Evolutionary conservation across 1,139 yeast genomes (phyloP).

Genomic region (Chernovozyma sophiae-reginae): DNA sequence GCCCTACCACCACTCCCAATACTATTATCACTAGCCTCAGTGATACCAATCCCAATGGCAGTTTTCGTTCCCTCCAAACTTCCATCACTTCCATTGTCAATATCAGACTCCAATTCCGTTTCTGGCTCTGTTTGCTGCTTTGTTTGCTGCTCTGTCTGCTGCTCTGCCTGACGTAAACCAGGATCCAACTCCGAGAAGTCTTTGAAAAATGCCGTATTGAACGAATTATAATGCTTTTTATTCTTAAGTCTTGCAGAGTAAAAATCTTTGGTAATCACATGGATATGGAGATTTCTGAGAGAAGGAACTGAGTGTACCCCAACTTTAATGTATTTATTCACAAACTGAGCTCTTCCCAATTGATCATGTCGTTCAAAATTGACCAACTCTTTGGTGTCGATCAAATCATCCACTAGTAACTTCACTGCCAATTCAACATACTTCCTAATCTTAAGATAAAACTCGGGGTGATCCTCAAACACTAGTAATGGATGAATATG

Average conservation of each 20-base stretch:
- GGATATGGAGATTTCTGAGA: slow-evolving; percentile 64
- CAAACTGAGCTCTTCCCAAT: slow-evolving; percentile 16
- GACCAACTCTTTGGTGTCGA: slow-evolving; percentile 16
- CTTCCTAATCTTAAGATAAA: slow-evolving; percentile 25
- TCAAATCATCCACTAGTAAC: slow-evolving; percentile 34
- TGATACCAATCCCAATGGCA: too few species aligned
- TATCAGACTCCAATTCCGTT: too few species aligned
- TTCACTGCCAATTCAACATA: slow-evolving; percentile 44
- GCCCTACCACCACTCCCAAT: too few species aligned
- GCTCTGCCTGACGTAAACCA: too few species aligned
- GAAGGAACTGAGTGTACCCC: slow-evolving; percentile 78
- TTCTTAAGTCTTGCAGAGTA: slow-evolving; percentile 51
- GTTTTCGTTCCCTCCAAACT: too few species aligned
- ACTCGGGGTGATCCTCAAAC: slow-evolving; percentile 29
- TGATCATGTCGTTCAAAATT: slow-evolving; percentile 8
- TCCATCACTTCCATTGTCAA: too few species aligned
- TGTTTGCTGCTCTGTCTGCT: too few species aligned
- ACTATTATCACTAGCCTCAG: too few species aligned
- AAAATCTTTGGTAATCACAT: slow-evolving; percentile 66
- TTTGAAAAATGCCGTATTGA: slow-evolving; percentile 62
- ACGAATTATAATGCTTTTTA: slow-evolving; percentile 68
- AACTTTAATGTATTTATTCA: slow-evolving; percentile 40
- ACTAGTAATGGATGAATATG: slow-evolving; percentile 51
- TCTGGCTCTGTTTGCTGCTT: too few species aligned
- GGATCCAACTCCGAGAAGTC: slow-evolving; percentile 39